A percentile compares a stretch with the other conserved stretches of the same genome.
These are phyloP conservation scores for Didymella pinodella DNA, from an alignment of 2,329 filamentous ascomycete genomes.

Conservation along the genomic window DNA sequence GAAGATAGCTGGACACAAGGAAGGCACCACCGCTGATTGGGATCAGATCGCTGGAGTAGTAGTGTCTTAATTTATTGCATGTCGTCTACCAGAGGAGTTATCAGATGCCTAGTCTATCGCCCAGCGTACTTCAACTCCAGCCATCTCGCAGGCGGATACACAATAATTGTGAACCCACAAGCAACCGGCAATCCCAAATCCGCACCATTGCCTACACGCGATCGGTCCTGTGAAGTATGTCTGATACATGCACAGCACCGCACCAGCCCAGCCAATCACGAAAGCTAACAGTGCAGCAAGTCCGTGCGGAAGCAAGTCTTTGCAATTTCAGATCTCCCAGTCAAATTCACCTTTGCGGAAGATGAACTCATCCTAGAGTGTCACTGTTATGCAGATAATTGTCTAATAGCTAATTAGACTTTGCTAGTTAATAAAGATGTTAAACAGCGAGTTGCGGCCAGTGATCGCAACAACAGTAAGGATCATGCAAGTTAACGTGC, in stretches of 20 bases:
- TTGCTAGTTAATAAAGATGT: conserved; percentile 69
- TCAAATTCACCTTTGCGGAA: conserved; percentile 32
- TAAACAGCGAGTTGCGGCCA: conserved; percentile 64
- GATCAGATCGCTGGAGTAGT: too few species aligned
- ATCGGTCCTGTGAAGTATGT: conserved; percentile 35
- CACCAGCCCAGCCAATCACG: conserved; percentile 32
- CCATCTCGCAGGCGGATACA: conserved; percentile 63
- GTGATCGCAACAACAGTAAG: conserved; percentile 71
- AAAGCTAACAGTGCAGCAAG: conserved; percentile 34
- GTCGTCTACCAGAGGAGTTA: too few species aligned
- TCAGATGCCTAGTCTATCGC: conserved; percentile 11
- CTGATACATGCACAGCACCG: conserved; percentile 37
- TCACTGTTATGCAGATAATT: conserved; percentile 37
- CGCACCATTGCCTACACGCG: conserved; percentile 53
- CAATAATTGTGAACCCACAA: conserved; percentile 62
- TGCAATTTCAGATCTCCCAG: conserved; percentile 36
- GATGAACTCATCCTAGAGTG: conserved; percentile 32
- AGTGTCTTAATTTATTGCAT: too few species aligned
- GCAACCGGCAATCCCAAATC: conserved; percentile 63
- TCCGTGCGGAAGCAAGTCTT: conserved; percentile 30
- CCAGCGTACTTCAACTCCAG: conserved; percentile 53
- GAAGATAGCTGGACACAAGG: too few species aligned
- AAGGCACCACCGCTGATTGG: too few species aligned
- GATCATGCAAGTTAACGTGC: conserved; percentile 60
- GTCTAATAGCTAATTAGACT: conserved; percentile 46